phyloP scores from a whole-genome alignment of 495 filamentous ascomycete species.

The Aspergillus cristatus region DNA sequence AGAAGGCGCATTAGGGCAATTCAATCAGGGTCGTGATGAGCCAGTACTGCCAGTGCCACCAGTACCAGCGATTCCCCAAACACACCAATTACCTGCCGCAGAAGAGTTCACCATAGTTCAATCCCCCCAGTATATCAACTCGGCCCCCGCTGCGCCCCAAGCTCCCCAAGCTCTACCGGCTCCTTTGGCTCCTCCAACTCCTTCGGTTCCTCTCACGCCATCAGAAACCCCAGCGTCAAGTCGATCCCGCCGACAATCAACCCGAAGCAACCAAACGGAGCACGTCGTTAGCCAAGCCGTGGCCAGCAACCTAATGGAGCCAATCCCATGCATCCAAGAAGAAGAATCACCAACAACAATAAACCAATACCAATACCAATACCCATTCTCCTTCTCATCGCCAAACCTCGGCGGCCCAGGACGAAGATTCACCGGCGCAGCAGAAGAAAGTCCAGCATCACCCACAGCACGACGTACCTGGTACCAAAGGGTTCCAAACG shows the following conservation, averaged over 20 bases:
- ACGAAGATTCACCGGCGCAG: neutral
- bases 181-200: too few species aligned
- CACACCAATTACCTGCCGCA: too few species aligned
- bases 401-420: constrained; percentile 26
- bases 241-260: neutral
- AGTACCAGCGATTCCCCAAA: neutral
- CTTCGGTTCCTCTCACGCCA: neutral
- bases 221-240: neutral
- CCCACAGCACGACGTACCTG: constrained; percentile 9
- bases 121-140: too few species aligned
- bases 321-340: constrained; percentile 1
- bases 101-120: neutral
- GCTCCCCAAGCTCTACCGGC: too few species aligned
- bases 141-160: too few species aligned
- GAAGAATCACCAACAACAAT: neutral
- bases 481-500: constrained; percentile 4
- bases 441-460: constrained; percentile 9
- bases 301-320: constrained; percentile 1
- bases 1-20: constrained; percentile 1
- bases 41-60: neutral
- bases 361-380: constrained; percentile 6
- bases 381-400: constrained; percentile 31
- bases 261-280: neutral
- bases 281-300: constrained; percentile 4
- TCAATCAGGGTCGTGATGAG: constrained; percentile 1